A percentile compares a stretch with the other conserved stretches of the same genome.
Conservation (phyloP, 768 basidiomycete species). For the Pholiota conissans region DNA sequence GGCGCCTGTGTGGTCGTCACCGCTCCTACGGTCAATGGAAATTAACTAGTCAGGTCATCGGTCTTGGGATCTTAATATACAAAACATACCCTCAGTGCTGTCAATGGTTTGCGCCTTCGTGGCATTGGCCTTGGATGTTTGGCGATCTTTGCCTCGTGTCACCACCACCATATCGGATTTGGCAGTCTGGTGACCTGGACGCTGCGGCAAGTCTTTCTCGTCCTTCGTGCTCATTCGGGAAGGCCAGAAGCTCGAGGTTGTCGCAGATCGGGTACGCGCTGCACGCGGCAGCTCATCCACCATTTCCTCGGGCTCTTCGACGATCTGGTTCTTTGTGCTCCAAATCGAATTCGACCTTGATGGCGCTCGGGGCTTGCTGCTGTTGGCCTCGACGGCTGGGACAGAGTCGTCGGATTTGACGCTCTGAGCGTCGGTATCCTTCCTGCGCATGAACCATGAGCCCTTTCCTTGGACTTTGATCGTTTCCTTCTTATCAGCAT, state of each 20-base stretch:
- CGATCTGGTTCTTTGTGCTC: slow-evolving; percentile 25
- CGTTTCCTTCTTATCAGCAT: slow-evolving; percentile 55
- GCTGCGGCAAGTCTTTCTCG: slow-evolving; percentile 23
- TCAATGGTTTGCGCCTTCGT: slow-evolving; percentile 26
- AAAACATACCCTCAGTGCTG: slow-evolving; percentile 26
- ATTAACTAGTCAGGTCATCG: background rate
- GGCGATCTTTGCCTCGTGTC: slow-evolving; percentile 13
- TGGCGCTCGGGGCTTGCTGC: slow-evolving; percentile 17
- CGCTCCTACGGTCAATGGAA: slow-evolving; percentile 15
- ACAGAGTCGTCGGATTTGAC: slow-evolving; percentile 8
- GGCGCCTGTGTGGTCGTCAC: slow-evolving; percentile 60
- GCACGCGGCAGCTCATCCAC: slow-evolving; percentile 7
- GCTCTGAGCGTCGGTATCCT: slow-evolving; percentile 26
- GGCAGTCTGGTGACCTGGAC: slow-evolving; percentile 26
- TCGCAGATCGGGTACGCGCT: slow-evolving; percentile 26
- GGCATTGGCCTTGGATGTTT: slow-evolving; percentile 23
- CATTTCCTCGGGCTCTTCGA: slow-evolving; percentile 30
- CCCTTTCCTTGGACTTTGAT: slow-evolving; percentile 58
- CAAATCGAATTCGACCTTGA: slow-evolving; percentile 27
- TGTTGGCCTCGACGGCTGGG: background rate
- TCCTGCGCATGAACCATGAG: slow-evolving; percentile 55
- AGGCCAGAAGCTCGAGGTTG: slow-evolving; percentile 33
- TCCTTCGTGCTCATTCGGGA: slow-evolving; percentile 29
- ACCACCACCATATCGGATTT: slow-evolving; percentile 31
- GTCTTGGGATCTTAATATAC: background rate